These are phyloP conservation scores for Pythium pyrilobum DNA, from an alignment of 352 stramenopile genomes.

Conservation along the genomic window DNA sequence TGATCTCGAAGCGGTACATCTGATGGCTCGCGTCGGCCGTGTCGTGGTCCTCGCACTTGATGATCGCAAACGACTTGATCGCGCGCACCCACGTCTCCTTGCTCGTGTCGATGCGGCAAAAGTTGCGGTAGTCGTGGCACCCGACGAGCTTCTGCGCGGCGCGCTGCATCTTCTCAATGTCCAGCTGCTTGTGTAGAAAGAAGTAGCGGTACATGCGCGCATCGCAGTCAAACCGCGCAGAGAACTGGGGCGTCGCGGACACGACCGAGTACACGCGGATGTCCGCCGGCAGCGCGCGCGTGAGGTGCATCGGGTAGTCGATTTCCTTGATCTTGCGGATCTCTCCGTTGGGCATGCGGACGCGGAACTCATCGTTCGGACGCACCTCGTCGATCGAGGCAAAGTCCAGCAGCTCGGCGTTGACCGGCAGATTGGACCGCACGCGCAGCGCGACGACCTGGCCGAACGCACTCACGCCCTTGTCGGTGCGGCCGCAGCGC, in stretches of 20 bases:
- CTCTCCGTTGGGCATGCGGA: conserved; percentile 48
- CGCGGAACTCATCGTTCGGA: conserved; percentile 56
- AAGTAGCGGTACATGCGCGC: conserved; percentile 97
- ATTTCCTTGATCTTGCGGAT: conserved; percentile 87
- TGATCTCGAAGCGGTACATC: conserved; percentile 71
- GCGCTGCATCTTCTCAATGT: conserved; percentile 84
- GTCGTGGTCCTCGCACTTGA: conserved; percentile 48
- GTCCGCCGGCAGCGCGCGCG: conserved; percentile 91
- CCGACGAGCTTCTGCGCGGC: conserved; percentile 89
- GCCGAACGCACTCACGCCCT: conserved; percentile 90
- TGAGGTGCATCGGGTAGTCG: conserved; percentile 96
- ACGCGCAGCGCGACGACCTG: conserved; percentile 71
- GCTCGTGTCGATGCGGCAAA: conserved; percentile 98
- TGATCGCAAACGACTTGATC: conserved; percentile 76
- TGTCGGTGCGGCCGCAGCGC: conserved; percentile 96
- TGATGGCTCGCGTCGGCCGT: conserved; percentile 41
- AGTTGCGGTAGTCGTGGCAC: conserved; percentile 98
- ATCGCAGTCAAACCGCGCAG: conserved; percentile 93
- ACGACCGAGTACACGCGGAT: conserved; percentile 85
- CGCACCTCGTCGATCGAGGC: conserved; percentile 62
- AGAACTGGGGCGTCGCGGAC: conserved; percentile 88
- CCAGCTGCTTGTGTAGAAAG: conserved; percentile 79
- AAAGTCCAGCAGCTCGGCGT: conserved; percentile 55
- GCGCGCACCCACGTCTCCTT: conserved; percentile 94
- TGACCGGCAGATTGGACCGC: conserved; percentile 68